These are phyloP conservation scores for Staphylotrichum tortipilum DNA, from an alignment of 495 filamentous ascomycete genomes.

Conservation along the genomic window DNA sequence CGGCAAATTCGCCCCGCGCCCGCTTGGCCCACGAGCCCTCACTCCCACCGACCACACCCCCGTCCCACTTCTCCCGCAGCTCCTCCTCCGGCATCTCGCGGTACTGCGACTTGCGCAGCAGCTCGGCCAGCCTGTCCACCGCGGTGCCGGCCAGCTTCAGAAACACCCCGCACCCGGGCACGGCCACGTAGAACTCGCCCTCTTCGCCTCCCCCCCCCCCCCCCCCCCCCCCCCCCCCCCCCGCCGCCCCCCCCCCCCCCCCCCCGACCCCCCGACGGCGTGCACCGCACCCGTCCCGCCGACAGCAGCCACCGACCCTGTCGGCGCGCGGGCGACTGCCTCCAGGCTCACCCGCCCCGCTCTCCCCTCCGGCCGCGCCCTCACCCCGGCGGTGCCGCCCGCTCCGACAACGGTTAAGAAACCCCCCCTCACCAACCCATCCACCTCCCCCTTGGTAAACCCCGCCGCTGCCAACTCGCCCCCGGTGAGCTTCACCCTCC, in stretches of 20 bases:
- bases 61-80: conserved; percentile 74
- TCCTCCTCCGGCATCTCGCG: conserved; percentile 57
- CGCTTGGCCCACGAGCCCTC: conserved; percentile 51
- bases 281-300: conserved; percentile 51
- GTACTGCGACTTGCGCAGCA: conserved; percentile 57
- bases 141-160: conserved; percentile 60
- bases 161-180: conserved; percentile 67
- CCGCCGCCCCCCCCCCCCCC: conserved; percentile 5
- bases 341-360: conserved; percentile 45
- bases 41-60: conserved; percentile 54
- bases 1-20: conserved; percentile 57
- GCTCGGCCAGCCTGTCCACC: conserved; percentile 54
- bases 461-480: conserved; percentile 28
- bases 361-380: conserved; percentile 46
- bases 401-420: conserved; percentile 52
- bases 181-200: conserved; percentile 57
- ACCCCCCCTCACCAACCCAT: conserved; percentile 54
- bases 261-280: conserved; percentile 44
- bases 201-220: conserved; percentile 9
- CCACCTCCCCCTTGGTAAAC: conserved; percentile 41
- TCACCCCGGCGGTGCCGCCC: conserved; percentile 26
- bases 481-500: conserved; percentile 41
- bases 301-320: conserved; percentile 55
- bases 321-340: conserved; percentile 46
- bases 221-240: conserved; percentile 15